Evolutionary conservation across 208 protist genomes (phyloP).

Genomic region (Trypanosoma rangeli): DNA sequence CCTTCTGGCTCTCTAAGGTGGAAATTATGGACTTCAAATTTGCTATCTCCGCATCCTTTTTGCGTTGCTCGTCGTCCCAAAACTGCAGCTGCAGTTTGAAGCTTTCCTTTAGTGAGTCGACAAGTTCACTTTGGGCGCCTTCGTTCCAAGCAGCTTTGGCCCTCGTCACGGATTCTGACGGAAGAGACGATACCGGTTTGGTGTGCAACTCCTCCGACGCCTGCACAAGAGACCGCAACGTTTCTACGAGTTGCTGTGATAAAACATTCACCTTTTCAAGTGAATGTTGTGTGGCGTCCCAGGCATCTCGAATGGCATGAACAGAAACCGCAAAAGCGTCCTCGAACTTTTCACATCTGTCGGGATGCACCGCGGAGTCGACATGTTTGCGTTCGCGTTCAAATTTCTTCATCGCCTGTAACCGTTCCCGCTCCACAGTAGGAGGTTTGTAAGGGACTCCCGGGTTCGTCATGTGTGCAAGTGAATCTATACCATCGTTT

Average conservation of each 20-base stretch:
- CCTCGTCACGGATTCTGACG: neutral
- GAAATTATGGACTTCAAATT: constrained; percentile 4
- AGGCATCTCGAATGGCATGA: constrained; percentile 6
- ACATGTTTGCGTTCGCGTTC: constrained; percentile 3
- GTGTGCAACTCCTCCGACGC: neutral
- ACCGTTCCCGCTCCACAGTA: constrained; percentile 6
- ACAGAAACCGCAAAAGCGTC: constrained; percentile 10
- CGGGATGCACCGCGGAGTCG: neutral
- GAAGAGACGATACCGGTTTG: neutral
- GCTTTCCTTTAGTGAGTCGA: neutral
- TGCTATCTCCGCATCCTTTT: constrained; percentile 14
- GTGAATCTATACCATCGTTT: constrained; percentile 13
- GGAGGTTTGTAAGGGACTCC: constrained; percentile 18
- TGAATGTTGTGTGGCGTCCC: constrained; percentile 11
- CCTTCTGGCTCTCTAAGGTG: constrained; percentile 2
- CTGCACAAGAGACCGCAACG: constrained; percentile 1
- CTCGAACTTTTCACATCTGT: neutral
- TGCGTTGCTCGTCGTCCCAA: constrained; percentile 7
- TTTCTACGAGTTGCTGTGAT: constrained; percentile 12
- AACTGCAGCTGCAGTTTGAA: constrained; percentile 5
- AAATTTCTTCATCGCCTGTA: constrained; percentile 10
- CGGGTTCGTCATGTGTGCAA: constrained; percentile 5
- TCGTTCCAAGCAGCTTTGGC: neutral
- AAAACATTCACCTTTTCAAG: constrained; percentile 18
- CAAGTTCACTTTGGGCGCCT: neutral